Base-by-base conservation (phyloP, 2,329 filamentous ascomycete genomes). In the Pseudogymnoascus sp. region DNA sequence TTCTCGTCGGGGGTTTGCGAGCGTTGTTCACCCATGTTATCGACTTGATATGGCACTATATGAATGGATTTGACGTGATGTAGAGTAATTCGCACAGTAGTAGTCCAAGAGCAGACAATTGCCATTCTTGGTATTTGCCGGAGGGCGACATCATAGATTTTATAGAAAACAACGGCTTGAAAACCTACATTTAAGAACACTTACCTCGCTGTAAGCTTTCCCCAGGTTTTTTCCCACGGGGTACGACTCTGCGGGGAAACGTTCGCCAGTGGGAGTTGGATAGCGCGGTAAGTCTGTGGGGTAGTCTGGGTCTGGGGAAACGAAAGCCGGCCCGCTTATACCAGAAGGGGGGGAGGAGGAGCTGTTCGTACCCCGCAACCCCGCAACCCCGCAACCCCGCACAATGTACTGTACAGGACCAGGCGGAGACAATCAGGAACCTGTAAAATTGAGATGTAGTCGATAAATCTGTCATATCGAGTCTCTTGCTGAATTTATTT, bases 1-100 rank as follows among this genome's bases (percentile, higher is more conserved):
- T 64, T 64, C 49, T 64, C 58, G 3, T 45, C 41, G 11, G 41
- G 41, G 11, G 41, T 45, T 25, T 45, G 41, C 5, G 41, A n/a
- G 22, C 41, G 41, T 14, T 45, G 22, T 19, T 45, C 41, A 45
- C 41, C 22, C 41, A 45, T 45, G 22, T 2, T 45, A n/a, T 45
- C 22, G 41, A 45, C 41, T 45, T 45, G 25, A 45, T 45, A 45
- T 25, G 25, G 19, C 41, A 25, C 22, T 45, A 23, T 45, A 14
- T 25, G 41, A 14, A 25, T 45, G 1, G 12, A 45, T 45, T 45
- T 45, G 12, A 23, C 1, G 22, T 25, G 11, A 19, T 45, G 22
- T 45, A n/a, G 12, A 14, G 5, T 45, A 45, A 25, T 25, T 45
- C 22, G 41, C 22, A 12, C 6, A 11, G 12, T 25, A 2, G 19